Base-by-base conservation (phyloP, 2,329 filamentous ascomycete species). In the Aspergillus intermedius region DNA sequence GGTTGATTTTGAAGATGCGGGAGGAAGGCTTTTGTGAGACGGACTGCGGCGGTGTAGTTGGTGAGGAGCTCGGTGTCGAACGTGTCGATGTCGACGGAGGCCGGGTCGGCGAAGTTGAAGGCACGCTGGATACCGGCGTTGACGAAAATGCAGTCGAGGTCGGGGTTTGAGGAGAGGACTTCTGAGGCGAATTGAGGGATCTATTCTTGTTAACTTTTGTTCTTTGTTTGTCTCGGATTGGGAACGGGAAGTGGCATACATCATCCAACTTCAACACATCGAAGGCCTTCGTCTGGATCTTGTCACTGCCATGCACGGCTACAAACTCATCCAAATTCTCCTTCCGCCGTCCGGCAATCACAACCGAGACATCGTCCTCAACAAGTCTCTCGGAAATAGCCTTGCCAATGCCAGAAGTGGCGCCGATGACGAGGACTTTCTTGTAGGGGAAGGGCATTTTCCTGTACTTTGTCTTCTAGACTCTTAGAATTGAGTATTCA, bases 341-440 rank as follows among this genome's bases (percentile, higher is more conserved):
- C 57, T 78, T 70, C 48, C 78, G 64, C 7, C 78, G 66, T 3
- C 78, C 78, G 4, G 74, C 69, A 3, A 76, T 67, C 37, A 80
- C 72, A 35, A 77, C 71, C 15, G 66, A 65, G 48, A 70, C 71
- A 28, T 73, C 75, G 50, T 75, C 70, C 43, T 71, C 57, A 7
- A 80, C 64, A 19, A 80, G 62, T 53, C 71, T 73, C 25, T 71
- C 66, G 3, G 77, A 75, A 12, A 80, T 68, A 5, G 76, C 75
- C 52, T 71, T 64, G 44, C 78, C 70, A 44, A 72, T 73, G 19
- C 69, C 69, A 23, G 63, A 65, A 5, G 67, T 71, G 34, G 77
- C 78, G n/a, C 78, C 78, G 8, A 80, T 65, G 23, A 81, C 61
- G 7, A 80, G 70, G 17, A 78, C 69, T 60, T 78, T 77, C 54